These are phyloP conservation scores for Candida chilensis DNA, from an alignment of 805 yeast genomes.

Conservation along the genomic window DNA sequence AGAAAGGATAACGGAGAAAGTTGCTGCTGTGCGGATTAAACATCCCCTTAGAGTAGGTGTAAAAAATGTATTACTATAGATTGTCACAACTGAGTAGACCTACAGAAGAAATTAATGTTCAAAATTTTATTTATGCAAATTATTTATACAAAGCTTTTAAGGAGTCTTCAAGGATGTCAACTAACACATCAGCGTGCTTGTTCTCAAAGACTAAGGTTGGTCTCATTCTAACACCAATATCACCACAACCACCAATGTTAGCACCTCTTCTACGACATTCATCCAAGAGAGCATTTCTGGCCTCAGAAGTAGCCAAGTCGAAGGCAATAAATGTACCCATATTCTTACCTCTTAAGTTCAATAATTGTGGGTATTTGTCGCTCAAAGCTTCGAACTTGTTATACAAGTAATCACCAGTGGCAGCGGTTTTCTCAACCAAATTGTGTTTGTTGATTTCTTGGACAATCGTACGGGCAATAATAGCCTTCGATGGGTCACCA, in stretches of 20 bases:
- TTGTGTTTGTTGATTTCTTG: slow-evolving; percentile 42
- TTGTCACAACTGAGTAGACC: too few relatives aligned
- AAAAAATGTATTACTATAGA: too few relatives aligned
- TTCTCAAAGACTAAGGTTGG: slow-evolving; percentile 55
- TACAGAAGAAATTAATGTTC: too few relatives aligned
- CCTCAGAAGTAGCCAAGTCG: slow-evolving; percentile 34
- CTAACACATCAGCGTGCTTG: slow-evolving; percentile 51
- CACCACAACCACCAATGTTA: slow-evolving; percentile 66
- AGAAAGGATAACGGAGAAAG: too few relatives aligned
- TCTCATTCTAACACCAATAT: slow-evolving; percentile 48
- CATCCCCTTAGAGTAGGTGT: too few relatives aligned
- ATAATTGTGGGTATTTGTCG: slow-evolving; percentile 29
- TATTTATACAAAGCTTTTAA: slow-evolving; percentile 1
- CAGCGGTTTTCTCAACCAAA: slow-evolving; percentile 36
- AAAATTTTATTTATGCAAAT: too few relatives aligned
- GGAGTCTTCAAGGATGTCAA: slow-evolving; percentile 26
- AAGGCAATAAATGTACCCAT: slow-evolving; percentile 63
- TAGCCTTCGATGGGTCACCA: slow-evolving; percentile 65
- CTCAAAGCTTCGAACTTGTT: slow-evolving; percentile 27
- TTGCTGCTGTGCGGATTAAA: too few relatives aligned
- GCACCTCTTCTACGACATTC: slow-evolving; percentile 43
- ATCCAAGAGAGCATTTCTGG: slow-evolving; percentile 37
- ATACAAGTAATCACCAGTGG: slow-evolving; percentile 48
- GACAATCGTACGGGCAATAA: slow-evolving; percentile 52
- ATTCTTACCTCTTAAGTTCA: slow-evolving; percentile 51